Conservation (phyloP, 176 grass and related monocot genomes). For the Aegilops umbellulata region DNA sequence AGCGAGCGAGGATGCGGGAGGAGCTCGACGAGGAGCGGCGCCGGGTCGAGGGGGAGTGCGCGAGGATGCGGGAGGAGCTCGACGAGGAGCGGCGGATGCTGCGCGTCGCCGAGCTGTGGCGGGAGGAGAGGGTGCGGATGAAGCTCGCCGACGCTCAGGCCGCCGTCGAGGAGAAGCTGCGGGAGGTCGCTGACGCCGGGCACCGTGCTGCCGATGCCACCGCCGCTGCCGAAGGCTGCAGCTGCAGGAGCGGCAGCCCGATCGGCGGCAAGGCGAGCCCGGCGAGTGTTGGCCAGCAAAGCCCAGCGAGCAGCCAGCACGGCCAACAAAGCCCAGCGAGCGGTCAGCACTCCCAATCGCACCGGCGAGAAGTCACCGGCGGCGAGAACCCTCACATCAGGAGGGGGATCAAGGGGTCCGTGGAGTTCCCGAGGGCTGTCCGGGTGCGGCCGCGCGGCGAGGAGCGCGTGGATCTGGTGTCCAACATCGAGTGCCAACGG, state of each 20-base stretch:
- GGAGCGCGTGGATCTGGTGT: slow-evolving; percentile 42
- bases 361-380: slow-evolving; percentile 37
- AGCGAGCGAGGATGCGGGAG: no score
- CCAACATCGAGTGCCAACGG: slow-evolving; percentile 82
- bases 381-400: slow-evolving; percentile 80
- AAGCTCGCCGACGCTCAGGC: slow-evolving; percentile 74
- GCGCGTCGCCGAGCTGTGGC: slow-evolving; percentile 69
- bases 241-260: slow-evolving; percentile 12
- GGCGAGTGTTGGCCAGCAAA: neutral
- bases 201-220: neutral
- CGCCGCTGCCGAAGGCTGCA: neutral
- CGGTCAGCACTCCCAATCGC: neutral
- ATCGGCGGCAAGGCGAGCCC: slow-evolving; percentile 28
- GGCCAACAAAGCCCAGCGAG: slow-evolving; percentile 24
- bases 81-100: slow-evolving; percentile 71
- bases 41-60: no score
- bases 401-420: slow-evolving; percentile 87
- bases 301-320: neutral
- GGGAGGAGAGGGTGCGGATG: slow-evolving; percentile 81
- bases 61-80: slow-evolving; percentile 21
- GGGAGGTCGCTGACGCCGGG: slow-evolving; percentile 43
- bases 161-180: slow-evolving; percentile 60
- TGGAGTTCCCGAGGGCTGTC: slow-evolving; percentile 73
- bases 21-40: slow-evolving; percentile 65
- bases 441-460: slow-evolving; percentile 41